These are phyloP conservation scores for Saccharomycopsis hybrid DNA, from an alignment of 1,139 yeast species.

Conservation along the genomic window DNA sequence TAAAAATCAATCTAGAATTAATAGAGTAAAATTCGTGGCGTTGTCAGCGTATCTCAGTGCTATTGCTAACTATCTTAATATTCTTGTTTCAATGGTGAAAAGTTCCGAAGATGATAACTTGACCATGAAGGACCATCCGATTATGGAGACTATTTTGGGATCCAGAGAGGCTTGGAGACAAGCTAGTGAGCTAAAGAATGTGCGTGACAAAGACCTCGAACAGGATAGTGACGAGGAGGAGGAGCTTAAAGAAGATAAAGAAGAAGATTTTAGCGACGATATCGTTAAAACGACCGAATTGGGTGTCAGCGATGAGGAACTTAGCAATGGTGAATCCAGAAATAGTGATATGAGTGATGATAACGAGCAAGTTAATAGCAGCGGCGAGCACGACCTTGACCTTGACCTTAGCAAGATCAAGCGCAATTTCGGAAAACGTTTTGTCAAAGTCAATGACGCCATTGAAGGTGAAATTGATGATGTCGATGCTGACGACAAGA, in stretches of 20 bases:
- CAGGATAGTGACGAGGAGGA: no score
- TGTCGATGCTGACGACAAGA: constrained; percentile 82
- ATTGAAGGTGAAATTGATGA: constrained; percentile 64
- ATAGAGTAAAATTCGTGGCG: constrained; percentile 54
- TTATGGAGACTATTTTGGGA: constrained; percentile 78
- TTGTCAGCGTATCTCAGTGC: constrained; percentile 72
- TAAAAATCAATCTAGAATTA: constrained; percentile 33
- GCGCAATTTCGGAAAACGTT: constrained; percentile 26
- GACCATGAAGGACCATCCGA: constrained; percentile 77
- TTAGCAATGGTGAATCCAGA: constrained; percentile 22
- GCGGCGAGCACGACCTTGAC: no score
- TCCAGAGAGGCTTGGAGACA: constrained; percentile 90
- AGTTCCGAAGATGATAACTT: constrained; percentile 41
- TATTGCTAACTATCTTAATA: constrained; percentile 66
- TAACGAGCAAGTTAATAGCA: no score
- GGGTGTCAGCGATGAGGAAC: constrained; percentile 26
- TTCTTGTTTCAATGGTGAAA: constrained; percentile 51
- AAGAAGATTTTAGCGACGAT: constrained; percentile 24
- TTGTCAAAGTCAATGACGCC: constrained; percentile 38
- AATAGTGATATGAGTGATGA: no score
- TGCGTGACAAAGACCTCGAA: background rate
- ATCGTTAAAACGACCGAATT: constrained; percentile 22
- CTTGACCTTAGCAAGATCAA: constrained; percentile 3
- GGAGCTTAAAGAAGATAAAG: constrained; percentile 24
- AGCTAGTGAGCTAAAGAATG: constrained; percentile 46